Conservation (phyloP, 2,329 filamentous ascomycete genomes). For the Ophiostoma tasmaniense region DNA sequence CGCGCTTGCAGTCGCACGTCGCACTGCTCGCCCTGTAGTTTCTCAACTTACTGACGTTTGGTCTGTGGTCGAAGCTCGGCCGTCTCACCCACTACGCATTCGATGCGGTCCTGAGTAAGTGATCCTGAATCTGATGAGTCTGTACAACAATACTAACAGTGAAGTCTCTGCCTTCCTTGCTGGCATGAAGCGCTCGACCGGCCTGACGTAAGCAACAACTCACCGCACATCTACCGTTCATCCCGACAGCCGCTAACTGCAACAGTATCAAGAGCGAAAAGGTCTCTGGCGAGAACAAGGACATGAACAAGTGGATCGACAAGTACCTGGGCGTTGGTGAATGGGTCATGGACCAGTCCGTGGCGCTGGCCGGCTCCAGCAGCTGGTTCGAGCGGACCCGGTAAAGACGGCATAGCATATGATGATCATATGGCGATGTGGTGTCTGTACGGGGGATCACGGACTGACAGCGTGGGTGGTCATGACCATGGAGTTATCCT, state of each 20-base stretch:
- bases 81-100: constrained; percentile 90
- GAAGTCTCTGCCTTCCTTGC: constrained; percentile 91
- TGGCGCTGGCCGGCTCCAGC: constrained; percentile 80
- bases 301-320: constrained; percentile 79
- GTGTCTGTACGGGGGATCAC: not conserved
- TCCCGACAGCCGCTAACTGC: not conserved
- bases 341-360: constrained; percentile 96
- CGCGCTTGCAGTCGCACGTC: not conserved
- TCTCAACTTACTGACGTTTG: constrained; percentile 61
- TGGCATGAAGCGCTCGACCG: constrained; percentile 94
- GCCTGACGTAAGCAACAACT: constrained; percentile 73
- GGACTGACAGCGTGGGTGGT: not conserved
- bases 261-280: constrained; percentile 80
- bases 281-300: constrained; percentile 69
- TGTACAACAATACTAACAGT: not conserved
- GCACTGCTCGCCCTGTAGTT: constrained; percentile 34
- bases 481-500: not conserved
- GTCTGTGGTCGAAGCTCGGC: constrained; percentile 72
- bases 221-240: not conserved
- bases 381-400: constrained; percentile 86
- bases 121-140: not conserved
- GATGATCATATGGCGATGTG: not conserved
- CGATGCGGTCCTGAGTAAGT: constrained; percentile 83
- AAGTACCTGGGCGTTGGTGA: constrained; percentile 92
- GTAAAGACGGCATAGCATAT: constrained; percentile 30